These are phyloP conservation scores for Solanum tacnaense DNA, from an alignment of 257 asterid genomes.

Conservation along the genomic window DNA sequence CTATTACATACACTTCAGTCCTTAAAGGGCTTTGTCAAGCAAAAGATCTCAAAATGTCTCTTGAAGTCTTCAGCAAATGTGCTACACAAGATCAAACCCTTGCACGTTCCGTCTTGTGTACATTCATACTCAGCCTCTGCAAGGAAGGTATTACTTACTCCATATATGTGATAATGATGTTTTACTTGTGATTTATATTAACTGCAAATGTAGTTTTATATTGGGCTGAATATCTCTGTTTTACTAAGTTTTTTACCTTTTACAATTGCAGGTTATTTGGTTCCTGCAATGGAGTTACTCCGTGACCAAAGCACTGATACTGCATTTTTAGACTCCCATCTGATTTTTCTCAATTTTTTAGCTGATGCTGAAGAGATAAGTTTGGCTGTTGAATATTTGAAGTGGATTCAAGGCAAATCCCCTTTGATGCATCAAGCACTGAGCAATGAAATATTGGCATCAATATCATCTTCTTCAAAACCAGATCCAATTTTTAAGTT, in stretches of 20 bases:
- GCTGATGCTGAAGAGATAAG: constrained; percentile 35
- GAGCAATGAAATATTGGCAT: constrained; percentile 25
- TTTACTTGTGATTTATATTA: neutral
- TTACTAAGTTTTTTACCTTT: neutral
- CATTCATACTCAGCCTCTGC: constrained; percentile 46
- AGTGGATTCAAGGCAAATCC: constrained; percentile 35
- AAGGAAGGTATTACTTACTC: constrained; percentile 33
- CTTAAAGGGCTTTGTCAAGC: constrained; percentile 54
- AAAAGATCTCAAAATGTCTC: constrained; percentile 41
- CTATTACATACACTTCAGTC: constrained; percentile 32
- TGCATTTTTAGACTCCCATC: constrained; percentile 33
- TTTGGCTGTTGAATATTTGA: constrained; percentile 42
- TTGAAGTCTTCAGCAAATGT: constrained; percentile 33
- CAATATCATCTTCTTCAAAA: constrained; percentile 29
- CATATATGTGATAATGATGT: neutral
- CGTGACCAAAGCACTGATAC: constrained; percentile 10
- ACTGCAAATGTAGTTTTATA: neutral
- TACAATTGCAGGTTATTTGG: constrained; percentile 37
- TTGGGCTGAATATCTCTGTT: neutral
- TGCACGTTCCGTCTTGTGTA: constrained; percentile 23
- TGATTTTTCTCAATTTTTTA: constrained; percentile 38
- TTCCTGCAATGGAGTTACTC: constrained; percentile 39
- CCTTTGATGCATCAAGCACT: constrained; percentile 33
- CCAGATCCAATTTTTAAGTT: constrained; percentile 19
- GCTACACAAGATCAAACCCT: constrained; percentile 38